A percentile compares a stretch with the other conserved stretches of the same genome.
Conservation (phyloP, 2,329 filamentous ascomycete genomes). For the Stagonosporopsis vannaccii region DNA sequence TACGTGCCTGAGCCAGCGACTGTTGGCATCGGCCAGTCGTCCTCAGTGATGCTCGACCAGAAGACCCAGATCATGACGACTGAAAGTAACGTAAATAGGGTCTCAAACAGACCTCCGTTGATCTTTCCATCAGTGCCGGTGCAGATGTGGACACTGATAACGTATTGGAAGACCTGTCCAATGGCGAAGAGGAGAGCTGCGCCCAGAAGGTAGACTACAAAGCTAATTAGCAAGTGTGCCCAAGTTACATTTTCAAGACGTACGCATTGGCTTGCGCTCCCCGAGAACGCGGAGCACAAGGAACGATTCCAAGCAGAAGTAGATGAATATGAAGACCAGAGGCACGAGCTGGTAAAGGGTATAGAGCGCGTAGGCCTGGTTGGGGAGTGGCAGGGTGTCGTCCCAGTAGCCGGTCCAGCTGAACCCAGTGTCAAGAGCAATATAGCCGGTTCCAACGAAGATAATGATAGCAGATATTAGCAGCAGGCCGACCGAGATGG, state of each 20-base stretch:
- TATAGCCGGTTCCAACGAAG: slow-evolving; percentile 92
- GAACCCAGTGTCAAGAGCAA: slow-evolving; percentile 91
- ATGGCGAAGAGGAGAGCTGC: slow-evolving; percentile 86
- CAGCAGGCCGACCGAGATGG: slow-evolving; percentile 80
- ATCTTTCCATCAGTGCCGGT: slow-evolving; percentile 82
- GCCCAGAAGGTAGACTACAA: slow-evolving; percentile 72
- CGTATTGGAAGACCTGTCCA: slow-evolving; percentile 95
- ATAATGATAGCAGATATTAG: slow-evolving; percentile 72
- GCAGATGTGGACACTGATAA: slow-evolving; percentile 90
- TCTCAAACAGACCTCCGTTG: slow-evolving; percentile 91
- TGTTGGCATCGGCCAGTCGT: slow-evolving; percentile 82
- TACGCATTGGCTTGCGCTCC: slow-evolving; percentile 87
- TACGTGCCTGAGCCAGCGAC: slow-evolving; percentile 51
- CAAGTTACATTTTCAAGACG: slow-evolving; percentile 38
- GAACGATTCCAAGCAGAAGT: slow-evolving; percentile 81
- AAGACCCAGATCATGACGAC: slow-evolving; percentile 90
- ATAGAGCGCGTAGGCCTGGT: slow-evolving; percentile 84
- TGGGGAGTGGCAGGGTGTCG: slow-evolving; percentile 55
- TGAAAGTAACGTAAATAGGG: slow-evolving; percentile 85
- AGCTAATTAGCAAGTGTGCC: slow-evolving; percentile 23
- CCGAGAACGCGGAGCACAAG: slow-evolving; percentile 87
- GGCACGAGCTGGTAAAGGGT: slow-evolving; percentile 92
- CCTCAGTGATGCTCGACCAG: slow-evolving; percentile 99
- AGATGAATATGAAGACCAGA: slow-evolving; percentile 86
- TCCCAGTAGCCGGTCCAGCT: slow-evolving; percentile 83